A percentile compares a stretch with the other conserved stretches of the same genome.
phyloP scores from a whole-genome alignment of 2,329 filamentous ascomycete species.

The Pyricularia pennisetigena region DNA sequence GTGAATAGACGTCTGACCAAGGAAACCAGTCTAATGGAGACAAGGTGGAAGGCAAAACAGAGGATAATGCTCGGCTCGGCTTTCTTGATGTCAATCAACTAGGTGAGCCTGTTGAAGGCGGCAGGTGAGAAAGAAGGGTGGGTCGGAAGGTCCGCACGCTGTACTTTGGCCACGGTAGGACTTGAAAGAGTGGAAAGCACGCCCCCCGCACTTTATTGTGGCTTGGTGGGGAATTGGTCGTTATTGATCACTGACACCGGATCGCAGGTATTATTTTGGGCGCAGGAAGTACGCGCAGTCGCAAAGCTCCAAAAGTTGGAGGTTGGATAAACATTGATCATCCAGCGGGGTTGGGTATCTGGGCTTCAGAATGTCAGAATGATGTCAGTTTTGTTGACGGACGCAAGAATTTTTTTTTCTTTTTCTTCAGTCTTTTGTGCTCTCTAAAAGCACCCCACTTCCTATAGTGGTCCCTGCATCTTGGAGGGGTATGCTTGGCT shows the following conservation, averaged over 20 bases:
- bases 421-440: background rate
- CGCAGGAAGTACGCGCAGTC: background rate
- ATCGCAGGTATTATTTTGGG: background rate
- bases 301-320: background rate
- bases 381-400: background rate
- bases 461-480: background rate
- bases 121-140: background rate
- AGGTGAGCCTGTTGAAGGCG: background rate
- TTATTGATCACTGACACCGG: background rate
- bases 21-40: background rate
- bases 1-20: background rate
- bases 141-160: background rate
- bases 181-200: background rate
- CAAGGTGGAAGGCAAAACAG: background rate
- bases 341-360: background rate
- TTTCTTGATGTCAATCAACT: background rate
- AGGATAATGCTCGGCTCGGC: background rate
- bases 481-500: background rate
- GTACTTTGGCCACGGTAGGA: background rate
- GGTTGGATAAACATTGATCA: background rate
- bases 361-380: background rate
- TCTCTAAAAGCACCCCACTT: background rate
- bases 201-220: background rate
- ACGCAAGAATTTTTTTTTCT: background rate
- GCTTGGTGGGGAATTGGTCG: background rate